Evolutionary conservation across 1,284 basidiomycete genomes (phyloP), one percentile per base, ranked within the genome.

Genomic region (Fomes fomentarius): DNA sequence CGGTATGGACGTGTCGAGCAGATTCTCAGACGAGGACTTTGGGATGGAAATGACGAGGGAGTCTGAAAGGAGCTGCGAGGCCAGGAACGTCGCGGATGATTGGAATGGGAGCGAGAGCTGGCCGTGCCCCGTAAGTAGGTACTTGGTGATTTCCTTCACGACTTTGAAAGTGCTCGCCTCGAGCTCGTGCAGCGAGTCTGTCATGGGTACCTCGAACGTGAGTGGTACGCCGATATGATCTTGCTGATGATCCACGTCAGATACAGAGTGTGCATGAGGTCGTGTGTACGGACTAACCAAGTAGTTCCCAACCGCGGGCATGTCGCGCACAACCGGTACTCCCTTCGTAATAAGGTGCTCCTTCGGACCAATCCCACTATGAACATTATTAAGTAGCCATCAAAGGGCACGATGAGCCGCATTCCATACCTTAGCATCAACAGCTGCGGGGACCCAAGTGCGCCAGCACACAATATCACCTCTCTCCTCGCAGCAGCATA

Each of bases 381-480:
- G n/a, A n/a, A n/a, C n/a, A n/a, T n/a, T n/a, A n/a, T n/a, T n/a
- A n/a, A n/a, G n/a, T n/a, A n/a, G n/a, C n/a, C n/a, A n/a, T n/a
- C n/a, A n/a, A n/a, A n/a, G n/a, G n/a, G n/a, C n/a, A n/a, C n/a
- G n/a, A n/a, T n/a, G n/a, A n/a, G n/a, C n/a, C n/a, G n/a, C n/a
- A n/a, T n/a, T n/a, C n/a, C n/a, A n/a, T n/a, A 71, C 69, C 73
- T 75, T 19, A 73, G 48, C 67, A 72, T 65, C 1, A 74, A 58
- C 10, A 74, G 37, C 26, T 69, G 67, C 0, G 73, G 72, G 24
- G 66, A 67, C 0, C 67, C 69, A 12, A 75, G 56, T 1, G 71
- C 64, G 11, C 74, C 74, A 10, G 65, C 63, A 38, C 58, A 69
- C 14, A 75, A 22, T 7, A 75, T 57, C 1, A 74, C 62, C 51